Conservation (phyloP, 2,329 filamentous ascomycete species). For the Botrytis medusae region DNA sequence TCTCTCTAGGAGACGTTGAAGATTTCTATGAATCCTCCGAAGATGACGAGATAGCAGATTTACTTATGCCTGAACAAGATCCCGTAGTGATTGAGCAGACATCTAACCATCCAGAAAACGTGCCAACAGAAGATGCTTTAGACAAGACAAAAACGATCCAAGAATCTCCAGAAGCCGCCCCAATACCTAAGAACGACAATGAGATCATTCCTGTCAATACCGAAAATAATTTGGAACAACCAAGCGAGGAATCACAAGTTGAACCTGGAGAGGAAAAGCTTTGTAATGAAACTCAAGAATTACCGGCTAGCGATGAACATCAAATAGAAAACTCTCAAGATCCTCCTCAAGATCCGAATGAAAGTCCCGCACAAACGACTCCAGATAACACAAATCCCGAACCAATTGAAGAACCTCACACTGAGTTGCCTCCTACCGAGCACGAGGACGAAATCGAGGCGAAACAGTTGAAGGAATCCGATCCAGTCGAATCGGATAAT, state of each 20-base stretch:
- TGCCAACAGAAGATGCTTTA: neutral
- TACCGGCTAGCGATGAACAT: neutral
- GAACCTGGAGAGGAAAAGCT: neutral
- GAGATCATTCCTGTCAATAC: neutral
- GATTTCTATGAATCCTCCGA: neutral
- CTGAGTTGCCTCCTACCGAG: neutral
- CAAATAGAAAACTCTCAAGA: neutral
- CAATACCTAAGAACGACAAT: neutral
- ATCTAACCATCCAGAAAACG: neutral
- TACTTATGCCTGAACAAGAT: constrained; percentile 15
- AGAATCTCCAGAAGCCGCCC: neutral
- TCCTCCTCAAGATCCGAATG: neutral
- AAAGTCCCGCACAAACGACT: neutral
- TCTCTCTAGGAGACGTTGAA: neutral
- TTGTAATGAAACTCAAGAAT: neutral
- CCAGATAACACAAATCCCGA: neutral
- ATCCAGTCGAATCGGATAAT: neutral
- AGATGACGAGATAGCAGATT: constrained; percentile 8
- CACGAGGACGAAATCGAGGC: neutral
- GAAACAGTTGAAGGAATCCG: neutral
- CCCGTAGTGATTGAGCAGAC: no score
- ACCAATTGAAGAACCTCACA: neutral
- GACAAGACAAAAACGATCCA: neutral
- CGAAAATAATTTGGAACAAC: neutral
- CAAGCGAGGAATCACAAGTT: neutral